phyloP scores from a whole-genome alignment of 2,329 filamentous ascomycete genomes.

The Paecilomyces variotii region DNA sequence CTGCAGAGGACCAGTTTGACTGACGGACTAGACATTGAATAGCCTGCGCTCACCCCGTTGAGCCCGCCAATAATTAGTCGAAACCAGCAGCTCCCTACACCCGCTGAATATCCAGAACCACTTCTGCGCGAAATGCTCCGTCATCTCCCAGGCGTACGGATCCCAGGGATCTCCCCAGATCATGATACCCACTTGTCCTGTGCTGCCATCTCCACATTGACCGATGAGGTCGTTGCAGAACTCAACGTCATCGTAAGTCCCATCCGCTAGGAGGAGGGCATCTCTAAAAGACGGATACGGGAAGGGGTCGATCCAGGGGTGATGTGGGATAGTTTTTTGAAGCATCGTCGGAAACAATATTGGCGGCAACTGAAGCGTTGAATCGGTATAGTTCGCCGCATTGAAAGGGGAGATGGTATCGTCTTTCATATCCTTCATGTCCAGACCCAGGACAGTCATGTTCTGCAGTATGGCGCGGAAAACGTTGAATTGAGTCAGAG shows the following conservation, averaged over 20 bases:
- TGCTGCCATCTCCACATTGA: background rate
- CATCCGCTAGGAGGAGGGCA: constrained; percentile 19
- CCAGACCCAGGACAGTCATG: constrained; percentile 9
- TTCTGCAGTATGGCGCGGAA: constrained; percentile 14
- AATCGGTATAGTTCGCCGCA: background rate
- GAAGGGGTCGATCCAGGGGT: constrained; percentile 29
- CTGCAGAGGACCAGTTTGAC: background rate
- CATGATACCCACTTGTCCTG: constrained; percentile 7
- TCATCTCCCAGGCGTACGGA: constrained; percentile 26
- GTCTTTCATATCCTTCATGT: background rate
- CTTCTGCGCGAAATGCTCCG: constrained; percentile 23
- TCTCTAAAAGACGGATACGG: constrained; percentile 31
- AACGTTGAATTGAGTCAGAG: constrained; percentile 17
- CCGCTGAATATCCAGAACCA: constrained; percentile 28
- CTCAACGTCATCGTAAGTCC: constrained; percentile 25
- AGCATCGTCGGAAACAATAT: constrained; percentile 23
- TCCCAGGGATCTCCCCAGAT: constrained; percentile 30
- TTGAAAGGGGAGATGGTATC: background rate
- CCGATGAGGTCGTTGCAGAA: constrained; percentile 24
- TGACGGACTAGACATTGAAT: background rate
- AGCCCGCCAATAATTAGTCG: constrained; percentile 28
- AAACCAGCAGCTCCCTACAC: constrained; percentile 21
- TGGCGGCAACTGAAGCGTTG: constrained; percentile 8
- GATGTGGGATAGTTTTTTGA: constrained; percentile 24
- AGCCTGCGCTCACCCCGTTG: constrained; percentile 20